Base-by-base conservation (phyloP, 2,329 filamentous ascomycete species). In the Paecilomyces fulvus region DNA sequence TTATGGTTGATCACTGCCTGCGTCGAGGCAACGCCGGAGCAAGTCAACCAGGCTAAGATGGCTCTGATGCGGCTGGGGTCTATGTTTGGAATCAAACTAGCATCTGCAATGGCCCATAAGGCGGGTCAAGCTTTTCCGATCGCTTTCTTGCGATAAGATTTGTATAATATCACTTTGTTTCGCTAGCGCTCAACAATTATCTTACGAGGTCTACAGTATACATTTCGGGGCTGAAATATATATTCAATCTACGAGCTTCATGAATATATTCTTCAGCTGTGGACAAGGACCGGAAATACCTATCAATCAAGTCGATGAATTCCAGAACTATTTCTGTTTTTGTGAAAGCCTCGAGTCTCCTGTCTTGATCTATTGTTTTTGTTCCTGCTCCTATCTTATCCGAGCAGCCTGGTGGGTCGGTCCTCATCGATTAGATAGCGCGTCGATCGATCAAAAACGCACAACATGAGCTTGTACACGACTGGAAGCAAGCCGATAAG, bases 1-100 rank as follows among this genome's bases (percentile, higher is more conserved):
- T 58, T 73, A n/a, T 73, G 71, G 71, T 70, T 70, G 49, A 63
- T 70, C 8, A 51, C 68, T 3, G 65, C 69, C 3, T 69, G 63
- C 30, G 70, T 69, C 0, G 59, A 72, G 52, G 69, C 71, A 3
- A 71, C 66, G 0, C 62, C 65, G 1, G 59, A 57, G 1, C 71
- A 73, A 56, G 57, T 54, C 4, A 56, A 65, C 3, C 66, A 68
- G 53, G 67, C 72, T 14, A 62, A 65, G 5, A 55, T 57, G 8
- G 65, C 62, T 30, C 56, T 73, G 3, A 56, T 56, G 9, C 61
- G 64, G 10, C 58, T 72, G 8, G 71, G 71, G 6, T 67, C 66
- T 10, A 64, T 59, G 7, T 59, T 69, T 9, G 71, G 71, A 1
- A 73, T 73, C 51, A 69, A 69, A 53, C 53, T 73, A 50, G 71